These are phyloP conservation scores for Globisporangium sylvaticum DNA, from an alignment of 352 stramenopile genomes.

Conservation along the genomic window DNA sequence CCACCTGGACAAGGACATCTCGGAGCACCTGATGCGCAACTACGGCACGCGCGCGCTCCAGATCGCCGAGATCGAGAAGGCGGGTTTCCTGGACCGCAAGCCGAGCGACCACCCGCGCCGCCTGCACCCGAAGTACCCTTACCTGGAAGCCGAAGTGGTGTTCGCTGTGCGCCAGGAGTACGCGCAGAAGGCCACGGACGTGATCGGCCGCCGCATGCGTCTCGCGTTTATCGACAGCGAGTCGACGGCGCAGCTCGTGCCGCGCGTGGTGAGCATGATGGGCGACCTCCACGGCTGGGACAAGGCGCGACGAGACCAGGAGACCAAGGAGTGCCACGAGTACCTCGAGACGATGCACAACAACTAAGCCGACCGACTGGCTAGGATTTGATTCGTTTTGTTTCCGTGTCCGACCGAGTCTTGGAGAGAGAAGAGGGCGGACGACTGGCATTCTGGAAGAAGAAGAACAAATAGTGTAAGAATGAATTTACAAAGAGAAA, in stretches of 20 bases:
- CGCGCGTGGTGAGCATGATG: constrained; percentile 93
- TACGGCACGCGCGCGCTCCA: constrained; percentile 95
- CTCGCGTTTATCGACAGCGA: constrained; percentile 92
- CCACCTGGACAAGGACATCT: constrained; percentile 91
- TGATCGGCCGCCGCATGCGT: constrained; percentile 90
- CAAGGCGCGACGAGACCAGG: constrained; percentile 68
- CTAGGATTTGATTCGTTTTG: constrained; percentile 1
- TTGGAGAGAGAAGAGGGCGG: neutral
- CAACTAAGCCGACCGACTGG: constrained; percentile 23
- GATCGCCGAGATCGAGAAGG: constrained; percentile 89
- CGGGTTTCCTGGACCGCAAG: constrained; percentile 84
- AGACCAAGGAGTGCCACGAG: constrained; percentile 68
- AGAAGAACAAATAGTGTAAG: constrained; percentile 1
- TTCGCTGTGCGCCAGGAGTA: constrained; percentile 94
- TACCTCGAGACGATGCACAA: constrained; percentile 89
- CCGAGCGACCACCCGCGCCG: constrained; percentile 81
- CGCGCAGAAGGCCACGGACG: constrained; percentile 90
- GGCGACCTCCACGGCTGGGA: constrained; percentile 84
- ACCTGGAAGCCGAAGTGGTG: constrained; percentile 93
- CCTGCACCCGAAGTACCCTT: constrained; percentile 93
- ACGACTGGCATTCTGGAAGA: neutral
- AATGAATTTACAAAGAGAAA: constrained; percentile 12
- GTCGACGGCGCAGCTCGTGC: constrained; percentile 65
- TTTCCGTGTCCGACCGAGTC: neutral
- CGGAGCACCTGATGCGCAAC: constrained; percentile 93